phyloP scores from a whole-genome alignment of 164 flowering plant species.

The Stephania cephalantha region DNA sequence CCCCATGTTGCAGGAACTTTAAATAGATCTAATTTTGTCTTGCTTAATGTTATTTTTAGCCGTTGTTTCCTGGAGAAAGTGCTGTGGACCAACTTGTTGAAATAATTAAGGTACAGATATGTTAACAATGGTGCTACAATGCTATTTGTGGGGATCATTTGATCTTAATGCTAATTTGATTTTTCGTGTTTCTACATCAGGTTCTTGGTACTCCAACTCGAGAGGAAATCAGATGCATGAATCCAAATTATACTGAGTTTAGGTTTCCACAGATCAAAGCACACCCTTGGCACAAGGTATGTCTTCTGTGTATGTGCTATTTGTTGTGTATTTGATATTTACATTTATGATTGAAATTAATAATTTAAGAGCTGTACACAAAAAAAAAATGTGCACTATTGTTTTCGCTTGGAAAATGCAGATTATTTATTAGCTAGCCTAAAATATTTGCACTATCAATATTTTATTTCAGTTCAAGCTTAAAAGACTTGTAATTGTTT shows the following conservation, averaged over 20 bases:
- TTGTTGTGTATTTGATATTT: background rate
- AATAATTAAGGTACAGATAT: slow-evolving; percentile 71
- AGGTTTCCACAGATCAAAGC: slow-evolving; percentile 95
- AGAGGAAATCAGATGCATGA: slow-evolving; percentile 96
- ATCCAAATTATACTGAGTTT: slow-evolving; percentile 86
- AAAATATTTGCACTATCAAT: background rate
- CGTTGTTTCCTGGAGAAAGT: slow-evolving; percentile 94
- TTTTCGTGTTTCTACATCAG: slow-evolving; percentile 33
- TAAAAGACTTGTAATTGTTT: background rate
- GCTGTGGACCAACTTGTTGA: slow-evolving; percentile 95
- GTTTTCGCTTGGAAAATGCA: background rate
- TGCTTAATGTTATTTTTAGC: slow-evolving; percentile 34
- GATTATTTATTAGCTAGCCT: background rate
- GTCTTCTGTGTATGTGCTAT: background rate
- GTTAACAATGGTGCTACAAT: background rate
- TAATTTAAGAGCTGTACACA: no score
- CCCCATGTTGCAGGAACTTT: background rate
- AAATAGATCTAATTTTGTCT: background rate
- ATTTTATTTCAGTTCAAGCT: background rate
- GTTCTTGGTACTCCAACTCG: slow-evolving; percentile 98
- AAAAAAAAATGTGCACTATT: background rate
- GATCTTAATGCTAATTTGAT: background rate
- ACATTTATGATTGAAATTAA: no score
- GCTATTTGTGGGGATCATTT: background rate
- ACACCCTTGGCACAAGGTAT: slow-evolving; percentile 99